Conservation (phyloP, 306 rosid genomes). For the Quercus gilva region DNA sequence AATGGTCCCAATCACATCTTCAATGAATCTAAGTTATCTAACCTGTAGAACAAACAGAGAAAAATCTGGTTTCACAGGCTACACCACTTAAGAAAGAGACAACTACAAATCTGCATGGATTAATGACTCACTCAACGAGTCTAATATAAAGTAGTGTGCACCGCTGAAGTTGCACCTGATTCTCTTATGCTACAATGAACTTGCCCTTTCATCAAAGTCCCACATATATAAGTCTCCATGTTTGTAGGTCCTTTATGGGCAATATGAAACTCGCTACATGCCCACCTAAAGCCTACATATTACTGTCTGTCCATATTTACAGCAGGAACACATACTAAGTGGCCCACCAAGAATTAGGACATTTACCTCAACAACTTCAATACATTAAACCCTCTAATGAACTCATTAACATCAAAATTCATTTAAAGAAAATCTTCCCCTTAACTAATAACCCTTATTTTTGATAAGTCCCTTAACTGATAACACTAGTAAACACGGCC, state of each 20-base stretch:
- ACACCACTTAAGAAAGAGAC: background rate
- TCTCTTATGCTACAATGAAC: background rate
- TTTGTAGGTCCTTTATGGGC: slow-evolving; percentile 60
- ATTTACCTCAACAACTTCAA: slow-evolving; percentile 5
- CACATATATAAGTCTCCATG: slow-evolving; percentile 11
- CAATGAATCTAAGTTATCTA: background rate
- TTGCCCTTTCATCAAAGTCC: slow-evolving; percentile 11
- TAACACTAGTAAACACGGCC: too few relatives aligned
- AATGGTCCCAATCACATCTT: background rate
- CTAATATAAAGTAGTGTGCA: background rate
- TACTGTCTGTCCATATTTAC: slow-evolving; percentile 71
- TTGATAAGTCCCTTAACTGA: too few relatives aligned
- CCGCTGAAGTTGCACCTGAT: background rate
- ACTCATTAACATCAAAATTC: slow-evolving; percentile 1
- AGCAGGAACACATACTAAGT: slow-evolving; percentile 64
- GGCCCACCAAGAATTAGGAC: slow-evolving; percentile 93
- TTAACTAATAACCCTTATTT: background rate
- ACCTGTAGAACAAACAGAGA: background rate
- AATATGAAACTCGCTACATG: slow-evolving; percentile 37
- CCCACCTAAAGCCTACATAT: slow-evolving; percentile 73
- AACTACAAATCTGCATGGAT: background rate
- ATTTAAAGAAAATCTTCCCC: background rate
- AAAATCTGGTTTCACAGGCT: background rate
- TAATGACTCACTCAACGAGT: slow-evolving; percentile 7
- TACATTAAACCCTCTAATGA: background rate